phyloP scores from a whole-genome alignment of 2,329 filamentous ascomycete genomes.

The Didymella keratinophila region DNA sequence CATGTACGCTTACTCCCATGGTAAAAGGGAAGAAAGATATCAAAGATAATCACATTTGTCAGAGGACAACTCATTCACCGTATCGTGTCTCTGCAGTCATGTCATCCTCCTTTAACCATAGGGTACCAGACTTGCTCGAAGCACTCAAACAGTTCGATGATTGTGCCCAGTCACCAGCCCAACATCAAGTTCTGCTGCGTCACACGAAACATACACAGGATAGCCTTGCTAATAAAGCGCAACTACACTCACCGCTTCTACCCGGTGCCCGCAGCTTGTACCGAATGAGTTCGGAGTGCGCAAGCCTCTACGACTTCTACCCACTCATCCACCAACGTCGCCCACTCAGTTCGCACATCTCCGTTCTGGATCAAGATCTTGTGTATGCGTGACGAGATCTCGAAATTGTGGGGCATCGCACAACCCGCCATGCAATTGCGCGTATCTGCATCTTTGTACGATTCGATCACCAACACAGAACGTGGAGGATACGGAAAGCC shows the following conservation, averaged over 20 bases:
- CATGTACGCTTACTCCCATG: slow-evolving; percentile 18
- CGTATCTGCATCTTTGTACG: slow-evolving; percentile 16
- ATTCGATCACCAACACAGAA: slow-evolving; percentile 9
- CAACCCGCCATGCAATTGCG: slow-evolving; percentile 12
- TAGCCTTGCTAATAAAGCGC: slow-evolving; percentile 17
- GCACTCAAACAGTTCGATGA: neutral
- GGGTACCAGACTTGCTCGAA: neutral
- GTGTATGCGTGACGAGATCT: slow-evolving; percentile 6
- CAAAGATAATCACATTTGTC: slow-evolving; percentile 7
- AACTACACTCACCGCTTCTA: slow-evolving; percentile 15
- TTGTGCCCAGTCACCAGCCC: slow-evolving; percentile 1
- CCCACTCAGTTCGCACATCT: slow-evolving; percentile 4
- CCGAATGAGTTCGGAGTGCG: slow-evolving; percentile 9
- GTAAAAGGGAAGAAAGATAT: slow-evolving; percentile 5
- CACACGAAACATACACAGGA: slow-evolving; percentile 9
- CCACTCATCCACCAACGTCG: slow-evolving; percentile 4
- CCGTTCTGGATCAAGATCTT: slow-evolving; percentile 1
- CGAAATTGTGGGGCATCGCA: slow-evolving; percentile 4
- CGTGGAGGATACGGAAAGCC: slow-evolving; percentile 13
- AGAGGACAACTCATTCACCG: neutral
- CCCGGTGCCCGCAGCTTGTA: slow-evolving; percentile 12
- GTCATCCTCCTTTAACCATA: neutral
- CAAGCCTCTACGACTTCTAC: slow-evolving; percentile 5
- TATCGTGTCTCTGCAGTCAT: neutral
- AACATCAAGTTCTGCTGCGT: slow-evolving; percentile 5